Evolutionary conservation across 2,329 filamentous ascomycete species (phyloP), one percentile per base, ranked within the genome.

Genomic region (Fusarium sp.): DNA sequence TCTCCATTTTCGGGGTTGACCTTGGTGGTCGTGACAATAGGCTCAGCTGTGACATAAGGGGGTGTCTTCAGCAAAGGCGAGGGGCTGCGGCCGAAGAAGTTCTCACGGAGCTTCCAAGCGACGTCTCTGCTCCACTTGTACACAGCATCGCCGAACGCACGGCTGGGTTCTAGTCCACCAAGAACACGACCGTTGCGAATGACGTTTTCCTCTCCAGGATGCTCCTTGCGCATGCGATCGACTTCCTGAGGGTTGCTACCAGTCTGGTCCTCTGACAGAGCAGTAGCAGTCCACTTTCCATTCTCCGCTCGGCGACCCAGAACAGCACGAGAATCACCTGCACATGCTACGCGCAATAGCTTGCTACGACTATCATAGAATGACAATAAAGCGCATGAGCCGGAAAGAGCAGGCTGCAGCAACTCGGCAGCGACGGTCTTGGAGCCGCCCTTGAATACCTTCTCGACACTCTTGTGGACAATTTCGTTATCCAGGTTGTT

Each of bases 11-110:
- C 89, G 2, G 96, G 96, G 74, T 95, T 87, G 55, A 99, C 91
- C 79, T 96, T 92, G 47, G 95, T 98, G 2, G 94, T 97, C 1
- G 95, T 98, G 56, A 99, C 89, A 24, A 98, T 87, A 4, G 96
- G 96, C 81, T 99, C 97, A 2, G 96, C 96, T 6, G 96, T 99
- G 42, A 99, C 96, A 76, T 99, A 99, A 0, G 96, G 96, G 11
- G 96, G 96, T 0, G 94, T 98, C 80, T 93, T 94, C 62, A 98
- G 85, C 32, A 94, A 84, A 18, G 90, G 87, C 12, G 91, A 92
- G 4, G 93, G 91, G 16, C 88, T 91, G 52, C 94, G 90, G 24
- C 93, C 94, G 76, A 98, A 98, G 85, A 97, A 99, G 32, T 91
- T 91, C 70, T 87, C 86, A 78, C 94, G 94, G 58, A 99, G 86